Conservation (phyloP, 352 stramenopile species). For the Blastocystis sp. region DNA sequence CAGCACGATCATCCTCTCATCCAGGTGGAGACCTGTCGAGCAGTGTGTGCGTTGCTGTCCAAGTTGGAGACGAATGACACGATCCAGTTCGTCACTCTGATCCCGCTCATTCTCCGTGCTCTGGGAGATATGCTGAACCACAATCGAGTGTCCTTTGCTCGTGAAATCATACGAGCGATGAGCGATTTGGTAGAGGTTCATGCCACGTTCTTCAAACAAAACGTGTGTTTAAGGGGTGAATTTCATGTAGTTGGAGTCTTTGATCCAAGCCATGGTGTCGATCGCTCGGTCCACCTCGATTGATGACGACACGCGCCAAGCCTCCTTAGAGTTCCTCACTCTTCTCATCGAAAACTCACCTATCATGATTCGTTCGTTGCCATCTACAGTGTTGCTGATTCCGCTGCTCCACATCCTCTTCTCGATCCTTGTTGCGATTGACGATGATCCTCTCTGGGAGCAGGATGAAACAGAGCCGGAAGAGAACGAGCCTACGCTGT, state of each 20-base stretch:
- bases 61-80: conserved; percentile 48
- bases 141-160: neutral
- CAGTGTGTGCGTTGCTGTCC: neutral
- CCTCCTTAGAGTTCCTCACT: conserved; percentile 41
- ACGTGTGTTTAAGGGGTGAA: neutral
- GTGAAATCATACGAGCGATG: conserved; percentile 41
- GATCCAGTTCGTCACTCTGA: conserved; percentile 44
- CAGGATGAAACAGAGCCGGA: conserved; percentile 27
- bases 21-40: conserved; percentile 49
- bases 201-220: conserved; percentile 61
- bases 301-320: conserved; percentile 18
- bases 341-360: conserved; percentile 39
- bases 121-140: conserved; percentile 54
- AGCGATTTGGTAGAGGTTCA: conserved; percentile 48
- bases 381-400: neutral
- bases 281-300: conserved; percentile 19
- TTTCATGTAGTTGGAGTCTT: conserved; percentile 47
- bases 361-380: conserved; percentile 47
- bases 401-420: conserved; percentile 49
- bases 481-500: neutral
- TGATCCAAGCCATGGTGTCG: conserved; percentile 52
- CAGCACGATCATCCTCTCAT: conserved; percentile 56
- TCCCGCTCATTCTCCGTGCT: conserved; percentile 49
- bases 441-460: conserved; percentile 26
- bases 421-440: neutral